phyloP scores from a whole-genome alignment of 805 yeast genomes.

The Candida quercuum region DNA sequence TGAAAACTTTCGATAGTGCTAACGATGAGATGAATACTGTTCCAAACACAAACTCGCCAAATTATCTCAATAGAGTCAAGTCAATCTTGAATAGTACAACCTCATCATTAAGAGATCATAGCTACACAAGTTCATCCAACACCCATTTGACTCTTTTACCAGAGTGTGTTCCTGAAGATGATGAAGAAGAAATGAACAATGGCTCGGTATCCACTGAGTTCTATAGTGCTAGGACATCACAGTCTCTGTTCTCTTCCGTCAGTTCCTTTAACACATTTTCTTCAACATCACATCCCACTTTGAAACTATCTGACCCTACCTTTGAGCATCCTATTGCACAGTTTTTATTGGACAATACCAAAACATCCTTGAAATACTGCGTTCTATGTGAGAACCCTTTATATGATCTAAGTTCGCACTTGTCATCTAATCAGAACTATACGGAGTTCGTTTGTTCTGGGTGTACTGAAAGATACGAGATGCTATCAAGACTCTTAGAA shows the following conservation, averaged over 20 bases:
- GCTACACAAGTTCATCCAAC: not conserved
- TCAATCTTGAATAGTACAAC: conserved; percentile 6
- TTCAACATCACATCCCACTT: conserved; percentile 11
- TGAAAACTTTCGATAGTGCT: conserved; percentile 10
- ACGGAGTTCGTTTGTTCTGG: conserved; percentile 57
- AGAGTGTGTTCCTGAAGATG: conserved; percentile 1
- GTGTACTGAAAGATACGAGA: conserved; percentile 55
- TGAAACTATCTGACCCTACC: conserved; percentile 12
- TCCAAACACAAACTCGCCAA: conserved; percentile 4
- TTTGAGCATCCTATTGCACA: conserved; percentile 8
- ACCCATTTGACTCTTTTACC: not conserved
- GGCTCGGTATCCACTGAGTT: conserved; percentile 2
- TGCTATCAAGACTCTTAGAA: conserved; percentile 35
- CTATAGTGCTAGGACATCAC: conserved; percentile 7
- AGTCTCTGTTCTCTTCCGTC: not conserved
- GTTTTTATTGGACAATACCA: conserved; percentile 4
- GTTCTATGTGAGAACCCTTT: conserved; percentile 67
- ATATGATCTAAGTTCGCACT: conserved; percentile 48
- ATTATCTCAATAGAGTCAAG: conserved; percentile 12
- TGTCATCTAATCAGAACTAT: conserved; percentile 22
- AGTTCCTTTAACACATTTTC: conserved; percentile 4
- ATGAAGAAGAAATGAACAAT: not conserved
- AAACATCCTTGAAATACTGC: conserved; percentile 35
- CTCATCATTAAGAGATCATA: not conserved
- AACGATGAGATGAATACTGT: not conserved